These are phyloP conservation scores for Mucor circinelloides DNA, from an alignment of 371 early-diverging fungal species.

Conservation along the genomic window DNA sequence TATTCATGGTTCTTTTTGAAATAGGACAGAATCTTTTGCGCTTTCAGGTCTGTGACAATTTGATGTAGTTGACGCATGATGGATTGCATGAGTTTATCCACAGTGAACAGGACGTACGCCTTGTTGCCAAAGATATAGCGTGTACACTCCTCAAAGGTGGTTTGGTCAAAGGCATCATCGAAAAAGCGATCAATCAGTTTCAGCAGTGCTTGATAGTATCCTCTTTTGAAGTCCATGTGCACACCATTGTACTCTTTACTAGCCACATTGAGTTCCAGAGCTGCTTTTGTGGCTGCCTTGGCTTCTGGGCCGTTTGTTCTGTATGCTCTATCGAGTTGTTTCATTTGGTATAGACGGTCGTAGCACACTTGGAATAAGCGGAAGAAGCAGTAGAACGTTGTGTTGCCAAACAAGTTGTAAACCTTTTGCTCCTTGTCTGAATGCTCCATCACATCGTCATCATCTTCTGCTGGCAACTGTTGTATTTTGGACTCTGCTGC, in stretches of 20 bases:
- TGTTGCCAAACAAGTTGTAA: constrained; percentile 73
- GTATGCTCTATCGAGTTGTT: constrained; percentile 63
- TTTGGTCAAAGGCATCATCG: constrained; percentile 78
- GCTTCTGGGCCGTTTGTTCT: constrained; percentile 55
- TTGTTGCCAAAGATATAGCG: constrained; percentile 85
- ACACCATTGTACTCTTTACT: constrained; percentile 22
- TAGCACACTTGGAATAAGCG: constrained; percentile 79
- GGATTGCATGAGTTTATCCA: constrained; percentile 66
- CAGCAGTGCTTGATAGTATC: constrained; percentile 75
- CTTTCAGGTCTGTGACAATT: constrained; percentile 27
- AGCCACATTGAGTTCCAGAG: constrained; percentile 8
- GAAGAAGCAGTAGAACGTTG: constrained; percentile 83
- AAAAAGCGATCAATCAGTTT: constrained; percentile 72
- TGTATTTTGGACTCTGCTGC: constrained; percentile 3
- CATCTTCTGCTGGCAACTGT: background rate
- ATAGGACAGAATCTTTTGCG: constrained; percentile 19
- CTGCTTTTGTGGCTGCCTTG: constrained; percentile 60
- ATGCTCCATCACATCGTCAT: constrained; percentile 8
- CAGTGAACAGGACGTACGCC: constrained; percentile 82
- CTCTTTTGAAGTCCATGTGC: constrained; percentile 33
- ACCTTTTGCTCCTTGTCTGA: constrained; percentile 30
- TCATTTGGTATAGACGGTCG: constrained; percentile 80
- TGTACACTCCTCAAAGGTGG: constrained; percentile 88
- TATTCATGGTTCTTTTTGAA: constrained; percentile 29
- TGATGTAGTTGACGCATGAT: constrained; percentile 28